Base-by-base conservation (phyloP, 768 basidiomycete species). In the Suillus discolor region DNA sequence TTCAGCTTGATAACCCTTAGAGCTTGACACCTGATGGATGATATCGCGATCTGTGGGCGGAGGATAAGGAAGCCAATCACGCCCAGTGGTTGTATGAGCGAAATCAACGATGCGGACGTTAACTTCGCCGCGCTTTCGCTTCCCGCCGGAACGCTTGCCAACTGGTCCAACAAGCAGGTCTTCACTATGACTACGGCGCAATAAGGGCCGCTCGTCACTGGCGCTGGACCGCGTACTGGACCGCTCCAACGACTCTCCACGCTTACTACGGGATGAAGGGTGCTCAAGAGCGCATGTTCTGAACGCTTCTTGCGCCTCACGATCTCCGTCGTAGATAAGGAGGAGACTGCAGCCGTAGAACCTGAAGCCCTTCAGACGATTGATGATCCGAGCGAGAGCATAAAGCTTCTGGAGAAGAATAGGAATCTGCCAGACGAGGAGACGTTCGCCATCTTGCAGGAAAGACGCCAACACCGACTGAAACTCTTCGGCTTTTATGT, bases 271-370 rank as follows among this genome's bases (percentile, higher is more conserved):
- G 23, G 81, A 76, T 5, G 89, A 87, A 2, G 89, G 84, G 57
- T 89, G 83, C 68, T 93, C 93, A 54, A 85, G 79, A 7, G 84
- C 83, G 47, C 84, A 85, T 13, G 83, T 76, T 20, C 87, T 83
- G 74, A 91, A 89, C 23, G 82, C 84, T 70, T 93, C 90, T 77
- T 99, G 97, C 1, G 88, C 85, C 70, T 96, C 94, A 53, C 82
- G 84, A 74, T 99, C 96, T 49, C 97, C 97, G 74, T 99, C 97
- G 77, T 99, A 99, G 74, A 99, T 97, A 74, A 99, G 86, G 62
- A 99, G 87, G 55, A 99, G 86, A 69, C 93, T 95, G 79, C 97
- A 98, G 16, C 97, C 97, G 74, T 99, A 99, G 79, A 99, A 99
- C 59, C 97, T 89, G 79, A 93, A 99, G n/a, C 97, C 95, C 71